phyloP scores from a whole-genome alignment of 495 filamentous ascomycete species.

The Xylaria palmicola region DNA sequence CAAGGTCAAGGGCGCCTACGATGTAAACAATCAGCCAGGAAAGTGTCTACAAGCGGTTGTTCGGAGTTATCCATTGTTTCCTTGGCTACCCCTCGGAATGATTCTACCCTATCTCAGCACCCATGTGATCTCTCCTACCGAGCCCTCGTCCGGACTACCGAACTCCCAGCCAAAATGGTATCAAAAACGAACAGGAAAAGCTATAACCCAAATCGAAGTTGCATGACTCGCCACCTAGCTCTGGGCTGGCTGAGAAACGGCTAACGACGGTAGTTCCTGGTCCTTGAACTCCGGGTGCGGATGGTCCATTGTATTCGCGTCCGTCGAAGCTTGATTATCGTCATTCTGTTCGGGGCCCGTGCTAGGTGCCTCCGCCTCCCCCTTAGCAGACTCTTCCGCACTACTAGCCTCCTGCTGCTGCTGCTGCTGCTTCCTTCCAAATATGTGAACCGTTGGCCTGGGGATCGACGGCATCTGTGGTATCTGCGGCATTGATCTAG shows the following conservation, averaged over 20 bases:
- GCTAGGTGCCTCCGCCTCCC: not conserved
- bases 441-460: constrained; percentile 23
- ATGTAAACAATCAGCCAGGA: not conserved
- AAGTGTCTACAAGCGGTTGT: not conserved
- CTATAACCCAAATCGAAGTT: not conserved
- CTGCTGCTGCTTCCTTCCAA: constrained; percentile 19
- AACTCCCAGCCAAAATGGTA: not conserved
- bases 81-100: too few relatives aligned
- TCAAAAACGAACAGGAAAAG: not conserved
- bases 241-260: not conserved
- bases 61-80: too few relatives aligned
- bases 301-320: not conserved
- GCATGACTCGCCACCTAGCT: constrained; percentile 1
- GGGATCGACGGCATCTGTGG: constrained; percentile 28
- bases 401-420: not conserved
- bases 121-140: not conserved
- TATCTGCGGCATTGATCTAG: constrained; percentile 28
- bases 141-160: not conserved
- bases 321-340: not conserved
- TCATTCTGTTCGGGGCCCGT: not conserved
- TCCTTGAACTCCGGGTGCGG: not conserved
- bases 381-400: not conserved
- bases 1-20: too few relatives aligned
- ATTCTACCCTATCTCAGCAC: not conserved
- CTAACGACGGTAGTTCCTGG: not conserved